Base-by-base conservation (phyloP, 345 rosid species). In the Mercurialis annua region DNA sequence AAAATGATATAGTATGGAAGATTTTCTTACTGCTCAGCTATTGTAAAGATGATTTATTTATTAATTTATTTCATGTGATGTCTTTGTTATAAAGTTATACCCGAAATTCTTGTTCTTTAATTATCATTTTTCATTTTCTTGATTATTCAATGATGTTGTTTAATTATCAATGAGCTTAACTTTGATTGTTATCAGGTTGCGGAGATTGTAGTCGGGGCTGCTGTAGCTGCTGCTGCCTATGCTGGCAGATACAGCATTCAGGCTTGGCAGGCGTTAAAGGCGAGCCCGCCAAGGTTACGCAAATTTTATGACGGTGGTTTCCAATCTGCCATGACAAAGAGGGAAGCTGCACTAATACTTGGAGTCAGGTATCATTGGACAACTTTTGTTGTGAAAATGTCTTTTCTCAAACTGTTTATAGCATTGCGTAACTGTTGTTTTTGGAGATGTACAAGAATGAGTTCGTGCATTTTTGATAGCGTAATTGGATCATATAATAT, bases 231-330 rank as follows among this genome's bases (percentile, higher is more conserved):
- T 0, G 72, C 81, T 6, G 84, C 79, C 10, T 49, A 65, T 57
- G 75, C 73, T 16, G 84, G 80, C 20, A 78, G 72, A 66, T 70
- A 29, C 46, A 27, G 66, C 31, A 68, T 83, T 31, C 50, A 27
- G 68, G 78, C 84, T 4, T 80, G 83, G 80, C 70, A 72, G 34
- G 80, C 81, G 30, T 68, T 82, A 73, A 82, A 70, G 69, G 68
- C 80, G 8, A 73, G 78, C 0, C 80, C 81, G 0, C 59, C 60
- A 0, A 69, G 55, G n/a, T 23, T 70, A 46, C 66, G 78, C 14
- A 77, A 33, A 44, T 82, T 80, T 67, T 82, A 80, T 17, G 73
- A 74, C 0, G 81, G 86, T 1, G 79, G 84, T 40, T 83, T 83
- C 63, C 73, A 78, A 31, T 38, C 65, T 0, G 62, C 38, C 71